Base-by-base conservation (phyloP, 2,329 filamentous ascomycete species). In the Blastomyces emzantsi region DNA sequence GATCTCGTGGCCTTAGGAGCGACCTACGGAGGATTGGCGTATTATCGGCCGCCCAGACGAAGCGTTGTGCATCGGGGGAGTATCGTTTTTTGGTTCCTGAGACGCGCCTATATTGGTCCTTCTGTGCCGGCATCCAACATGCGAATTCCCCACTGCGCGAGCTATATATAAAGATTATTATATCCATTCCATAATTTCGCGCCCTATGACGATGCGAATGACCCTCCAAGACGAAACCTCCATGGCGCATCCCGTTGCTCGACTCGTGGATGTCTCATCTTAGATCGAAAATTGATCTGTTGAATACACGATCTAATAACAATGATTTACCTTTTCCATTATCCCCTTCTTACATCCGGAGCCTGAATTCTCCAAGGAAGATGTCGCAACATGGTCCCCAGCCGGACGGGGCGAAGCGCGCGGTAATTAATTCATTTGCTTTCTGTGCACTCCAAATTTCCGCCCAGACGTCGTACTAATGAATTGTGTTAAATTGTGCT, bases 341-440 rank as follows among this genome's bases (percentile, higher is more conserved):
- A 1, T 39, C 33, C 36, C n/a, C n/a, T 57, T 39, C 55, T 22
- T 25, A 13, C 22, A 25, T 57, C 19, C 19, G 55, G 19, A 57
- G 33, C 39, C n/a, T 41, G 55, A 57, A 57, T 17, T 41, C 36
- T 2, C 55, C 19, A 41, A 41, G 55, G n/a, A 57, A 43, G 55
- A 57, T 57, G 55, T 57, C 55, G 36, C 55, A 57, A 28, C 55
- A 22, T 41, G 55, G 11, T 22, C 33, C 55, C n/a, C 33, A 33
- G 4, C 6, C 55, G 7, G n/a, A 57, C 13, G 54, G 30, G 54
- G 33, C 17, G 33, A 57, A 36, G 3, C 36, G 33, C 30, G 55
- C 36, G 55, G 55, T 57, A 57, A 25, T n/a, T 11, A 51, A 13
- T 17, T 28, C 49, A 28, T 28, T 51, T 39, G 13, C 7, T 25